Conservation (phyloP, 1,284 basidiomycete genomes). For the Rhizopogon parksii region DNA sequence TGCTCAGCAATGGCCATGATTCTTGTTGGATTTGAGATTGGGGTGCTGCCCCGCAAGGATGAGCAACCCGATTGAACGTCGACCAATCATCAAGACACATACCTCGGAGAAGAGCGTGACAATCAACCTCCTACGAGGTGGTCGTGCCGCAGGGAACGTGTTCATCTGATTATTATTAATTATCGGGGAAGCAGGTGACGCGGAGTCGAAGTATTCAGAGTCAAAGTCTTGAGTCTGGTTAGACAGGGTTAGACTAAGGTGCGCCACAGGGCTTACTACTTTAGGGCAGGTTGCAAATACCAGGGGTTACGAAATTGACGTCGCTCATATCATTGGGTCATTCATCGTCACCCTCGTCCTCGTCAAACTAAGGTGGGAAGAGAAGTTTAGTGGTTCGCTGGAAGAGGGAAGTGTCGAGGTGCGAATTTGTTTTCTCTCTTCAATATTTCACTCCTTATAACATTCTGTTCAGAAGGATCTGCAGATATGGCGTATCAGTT, state of each 20-base stretch:
- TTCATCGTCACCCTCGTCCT: constrained; percentile 36
- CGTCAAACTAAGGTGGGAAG: constrained; percentile 37
- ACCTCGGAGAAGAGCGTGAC: neutral
- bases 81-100: neutral
- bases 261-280: constrained; percentile 26
- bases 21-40: constrained; percentile 18
- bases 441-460: neutral
- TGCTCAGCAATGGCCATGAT: constrained; percentile 22
- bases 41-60: constrained; percentile 12
- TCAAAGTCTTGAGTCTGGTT: neutral
- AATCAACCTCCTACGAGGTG: constrained; percentile 1
- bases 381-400: constrained; percentile 37
- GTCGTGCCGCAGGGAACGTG: constrained; percentile 2
- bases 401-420: constrained; percentile 40
- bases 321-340: constrained; percentile 15
- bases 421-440: constrained; percentile 6
- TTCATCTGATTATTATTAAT: constrained; percentile 2
- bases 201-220: neutral
- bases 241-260: neutral
- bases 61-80: constrained; percentile 12
- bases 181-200: neutral
- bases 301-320: constrained; percentile 9
- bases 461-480: constrained; percentile 18
- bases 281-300: constrained; percentile 29
- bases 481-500: constrained; percentile 68